Evolutionary conservation across 495 filamentous ascomycete species (phyloP).

Genomic region (Sporormia fimetaria): DNA sequence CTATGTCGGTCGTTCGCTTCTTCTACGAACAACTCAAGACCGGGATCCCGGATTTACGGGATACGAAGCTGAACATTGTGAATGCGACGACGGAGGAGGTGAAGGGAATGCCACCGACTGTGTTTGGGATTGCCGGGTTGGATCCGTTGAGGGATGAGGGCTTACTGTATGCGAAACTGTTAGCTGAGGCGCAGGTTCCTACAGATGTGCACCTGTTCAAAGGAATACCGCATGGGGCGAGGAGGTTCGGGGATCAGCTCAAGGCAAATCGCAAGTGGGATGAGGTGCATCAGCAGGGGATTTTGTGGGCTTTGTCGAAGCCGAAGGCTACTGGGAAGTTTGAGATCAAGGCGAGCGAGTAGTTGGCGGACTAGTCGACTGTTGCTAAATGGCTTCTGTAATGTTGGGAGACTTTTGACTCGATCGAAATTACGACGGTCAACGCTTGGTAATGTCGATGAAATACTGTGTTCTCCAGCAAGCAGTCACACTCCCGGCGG

Average conservation of each 20-base stretch:
- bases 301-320: conserved; percentile 6
- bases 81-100: conserved; percentile 4
- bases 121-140: conserved; percentile 12
- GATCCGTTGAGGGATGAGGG: conserved; percentile 18
- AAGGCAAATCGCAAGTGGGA: conserved; percentile 6
- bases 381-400: too few species aligned
- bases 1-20: neutral
- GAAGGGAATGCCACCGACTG: conserved; percentile 5
- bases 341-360: conserved; percentile 5
- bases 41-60: neutral
- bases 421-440: too few species aligned
- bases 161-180: conserved; percentile 8
- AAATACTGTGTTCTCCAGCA: too few species aligned
- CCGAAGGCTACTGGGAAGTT: conserved; percentile 8
- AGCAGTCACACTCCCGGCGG: too few species aligned
- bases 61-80: conserved; percentile 5
- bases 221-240: conserved; percentile 12
- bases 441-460: too few species aligned
- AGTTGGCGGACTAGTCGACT: too few species aligned
- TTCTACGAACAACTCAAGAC: conserved; percentile 2
- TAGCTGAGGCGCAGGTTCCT: conserved; percentile 9
- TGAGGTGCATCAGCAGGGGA: conserved; percentile 1
- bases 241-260: conserved; percentile 5
- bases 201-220: conserved; percentile 7
- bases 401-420: too few species aligned